Evolutionary conservation across 306 rosid species (phyloP), one percentile per base, ranked within the genome.

Genomic region (Carpinus viminea): DNA sequence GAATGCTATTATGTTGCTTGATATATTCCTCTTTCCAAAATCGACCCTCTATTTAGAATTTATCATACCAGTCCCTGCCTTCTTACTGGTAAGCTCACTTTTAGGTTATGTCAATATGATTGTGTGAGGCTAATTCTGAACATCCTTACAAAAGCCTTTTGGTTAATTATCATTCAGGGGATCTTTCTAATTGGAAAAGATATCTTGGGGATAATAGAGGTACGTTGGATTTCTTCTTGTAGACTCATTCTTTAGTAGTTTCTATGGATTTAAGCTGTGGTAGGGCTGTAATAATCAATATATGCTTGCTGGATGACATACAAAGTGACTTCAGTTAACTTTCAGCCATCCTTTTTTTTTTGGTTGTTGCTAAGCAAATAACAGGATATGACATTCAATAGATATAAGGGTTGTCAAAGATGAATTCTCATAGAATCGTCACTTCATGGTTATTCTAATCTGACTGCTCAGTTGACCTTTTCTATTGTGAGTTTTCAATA

Each of bases 1-100:
- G 76, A 89, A 91, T 76, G 99, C 98, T 38, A 82, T 95, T 52
- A 80, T 90, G 87, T 83, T 95, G 81, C 97, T 95, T 64, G 80
- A 85, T 70, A 87, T 95, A 86, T 95, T 93, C 83, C 99, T 95
- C 88, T 74, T 75, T 83, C 99, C 99, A 41, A 88, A 41, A 73
- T 70, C 90, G 4, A 93, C 96, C 73, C 61, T 92, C 51, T 89
- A 86, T 84, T 59, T 92, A 0, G 56, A 92, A 45, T 88, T 92
- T 38, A 8, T 92, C 52, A 86, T 95, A 79, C 98, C 98, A 24
- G 90, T 92, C 86, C 98, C 98, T 69, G 98, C 97, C 38, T 66
- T 89, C 64, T 78, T 93, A 80, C 66, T 92, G 84, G 98, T 92
- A 87, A 83, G 87, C 73, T 78, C 77, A 54, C 71, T 78, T 76